These are phyloP conservation scores for Annulohypoxylon nitens DNA, from an alignment of 495 filamentous ascomycete genomes.

Conservation along the genomic window DNA sequence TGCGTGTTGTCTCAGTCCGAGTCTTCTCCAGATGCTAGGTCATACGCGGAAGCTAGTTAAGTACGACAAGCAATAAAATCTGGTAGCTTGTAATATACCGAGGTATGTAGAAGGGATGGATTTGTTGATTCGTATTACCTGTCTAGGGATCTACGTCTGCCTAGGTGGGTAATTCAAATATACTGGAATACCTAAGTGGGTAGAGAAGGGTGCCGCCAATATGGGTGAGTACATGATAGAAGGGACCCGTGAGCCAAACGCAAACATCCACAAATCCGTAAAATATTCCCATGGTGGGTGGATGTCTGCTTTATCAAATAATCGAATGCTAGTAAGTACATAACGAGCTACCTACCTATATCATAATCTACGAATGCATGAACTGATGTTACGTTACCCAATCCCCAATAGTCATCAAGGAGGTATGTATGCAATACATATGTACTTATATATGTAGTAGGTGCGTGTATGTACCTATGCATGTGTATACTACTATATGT, in stretches of 20 bases:
- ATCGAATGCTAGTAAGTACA: background rate
- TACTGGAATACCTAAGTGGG: background rate
- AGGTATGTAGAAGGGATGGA: background rate
- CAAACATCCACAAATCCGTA: background rate
- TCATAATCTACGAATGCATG: background rate
- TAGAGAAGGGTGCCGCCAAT: background rate
- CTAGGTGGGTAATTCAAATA: background rate
- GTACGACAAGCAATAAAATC: background rate
- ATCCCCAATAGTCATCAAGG: too few relatives aligned
- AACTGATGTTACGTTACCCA: background rate
- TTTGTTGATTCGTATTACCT: background rate
- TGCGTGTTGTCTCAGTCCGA: slow-evolving; percentile 8
- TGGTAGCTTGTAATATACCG: background rate
- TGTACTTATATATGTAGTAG: background rate
- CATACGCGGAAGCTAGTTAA: background rate
- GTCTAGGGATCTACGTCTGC: background rate
- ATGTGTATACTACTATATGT: background rate
- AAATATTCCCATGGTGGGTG: background rate
- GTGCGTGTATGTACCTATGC: background rate
- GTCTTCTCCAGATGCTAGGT: background rate
- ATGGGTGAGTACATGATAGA: slow-evolving; percentile 1
- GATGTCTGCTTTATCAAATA: background rate
- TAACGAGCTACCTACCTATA: background rate
- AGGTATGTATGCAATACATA: background rate
- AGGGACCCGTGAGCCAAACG: background rate